Conservation (phyloP, 441 rosid genomes). For the Syzygium syzygioides region DNA sequence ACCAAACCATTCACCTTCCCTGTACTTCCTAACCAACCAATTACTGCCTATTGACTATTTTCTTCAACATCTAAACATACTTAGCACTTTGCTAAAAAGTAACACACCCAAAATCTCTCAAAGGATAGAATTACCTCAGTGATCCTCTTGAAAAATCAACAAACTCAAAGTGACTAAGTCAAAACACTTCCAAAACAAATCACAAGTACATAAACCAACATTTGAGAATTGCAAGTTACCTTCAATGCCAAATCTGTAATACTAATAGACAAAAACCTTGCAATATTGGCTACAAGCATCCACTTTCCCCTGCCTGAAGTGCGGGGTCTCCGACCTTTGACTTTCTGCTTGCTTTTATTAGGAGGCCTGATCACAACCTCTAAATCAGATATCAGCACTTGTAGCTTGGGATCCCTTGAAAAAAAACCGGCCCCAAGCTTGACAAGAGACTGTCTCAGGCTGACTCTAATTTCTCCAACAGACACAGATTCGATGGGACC, state of each 20-base stretch:
- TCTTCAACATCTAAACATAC: background rate
- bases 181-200: background rate
- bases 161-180: background rate
- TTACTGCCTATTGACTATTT: background rate
- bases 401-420: slow-evolving; percentile 92
- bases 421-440: slow-evolving; percentile 88
- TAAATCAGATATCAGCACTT: slow-evolving; percentile 70
- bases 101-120: background rate
- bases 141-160: background rate
- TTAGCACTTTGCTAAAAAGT: background rate
- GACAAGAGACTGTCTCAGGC: slow-evolving; percentile 88
- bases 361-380: slow-evolving; percentile 82
- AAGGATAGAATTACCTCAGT: background rate
- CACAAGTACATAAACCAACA: background rate
- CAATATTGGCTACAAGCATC: slow-evolving; percentile 85
- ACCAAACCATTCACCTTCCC: background rate
- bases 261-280: slow-evolving; percentile 89
- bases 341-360: slow-evolving; percentile 39
- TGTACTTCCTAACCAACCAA: background rate
- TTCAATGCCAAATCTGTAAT: slow-evolving; percentile 74
- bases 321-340: slow-evolving; percentile 47
- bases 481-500: slow-evolving; percentile 90
- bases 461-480: slow-evolving; percentile 83
- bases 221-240: slow-evolving; percentile 31
- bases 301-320: slow-evolving; percentile 82